Evolutionary conservation across 1,284 basidiomycete genomes (phyloP).

Genomic region (Mycocalia duriaeana): DNA sequence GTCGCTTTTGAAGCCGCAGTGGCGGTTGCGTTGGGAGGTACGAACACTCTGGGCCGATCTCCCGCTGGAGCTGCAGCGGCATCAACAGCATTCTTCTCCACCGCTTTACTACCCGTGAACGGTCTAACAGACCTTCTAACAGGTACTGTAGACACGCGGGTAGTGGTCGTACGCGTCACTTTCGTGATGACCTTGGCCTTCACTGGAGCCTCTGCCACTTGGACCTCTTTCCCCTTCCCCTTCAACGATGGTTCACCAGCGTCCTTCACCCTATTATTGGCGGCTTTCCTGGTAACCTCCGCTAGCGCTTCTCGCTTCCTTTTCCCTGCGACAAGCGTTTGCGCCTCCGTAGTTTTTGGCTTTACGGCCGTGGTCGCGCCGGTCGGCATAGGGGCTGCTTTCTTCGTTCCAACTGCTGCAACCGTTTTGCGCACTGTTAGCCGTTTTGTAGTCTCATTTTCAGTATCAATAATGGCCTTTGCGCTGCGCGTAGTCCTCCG

Average conservation of each 20-base stretch:
- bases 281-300: conserved; percentile 29
- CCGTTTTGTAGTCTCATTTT: conserved; percentile 29
- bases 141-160: neutral
- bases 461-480: conserved; percentile 23
- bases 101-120: neutral
- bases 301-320: conserved; percentile 35
- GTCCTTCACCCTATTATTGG: conserved; percentile 23
- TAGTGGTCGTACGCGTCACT: neutral
- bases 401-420: conserved; percentile 20
- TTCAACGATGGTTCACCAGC: conserved; percentile 9
- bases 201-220: neutral
- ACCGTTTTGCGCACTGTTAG: conserved; percentile 26
- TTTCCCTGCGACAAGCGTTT: conserved; percentile 23
- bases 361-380: conserved; percentile 20
- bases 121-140: neutral
- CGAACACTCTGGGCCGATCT: neutral
- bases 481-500: conserved; percentile 27
- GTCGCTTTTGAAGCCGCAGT: neutral
- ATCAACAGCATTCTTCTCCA: neutral
- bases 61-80: neutral
- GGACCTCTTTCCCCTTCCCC: conserved; percentile 3
- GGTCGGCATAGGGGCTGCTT: conserved; percentile 16
- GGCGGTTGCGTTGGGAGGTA: neutral
- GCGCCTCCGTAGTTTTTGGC: conserved; percentile 16
- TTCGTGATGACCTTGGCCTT: neutral